Conservation (phyloP, 2,329 filamentous ascomycete species). For the Stenocarpella maydis region DNA sequence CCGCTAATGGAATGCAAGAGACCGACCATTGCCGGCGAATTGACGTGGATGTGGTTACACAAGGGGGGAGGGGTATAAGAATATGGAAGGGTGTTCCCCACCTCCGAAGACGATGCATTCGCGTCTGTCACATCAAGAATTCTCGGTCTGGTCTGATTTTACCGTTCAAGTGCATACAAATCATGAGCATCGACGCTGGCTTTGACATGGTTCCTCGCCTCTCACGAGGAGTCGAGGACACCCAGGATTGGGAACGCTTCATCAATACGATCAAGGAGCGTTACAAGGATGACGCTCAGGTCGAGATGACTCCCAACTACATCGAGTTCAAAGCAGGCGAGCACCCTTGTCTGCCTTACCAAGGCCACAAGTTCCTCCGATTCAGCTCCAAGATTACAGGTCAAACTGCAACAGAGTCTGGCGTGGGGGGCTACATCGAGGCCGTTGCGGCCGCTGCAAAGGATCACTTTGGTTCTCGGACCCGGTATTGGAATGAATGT, state of each 20-base stretch:
- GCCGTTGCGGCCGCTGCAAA: background rate
- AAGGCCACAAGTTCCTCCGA: slow-evolving; percentile 25
- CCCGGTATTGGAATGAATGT: background rate
- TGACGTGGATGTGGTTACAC: too few relatives aligned
- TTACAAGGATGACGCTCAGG: slow-evolving; percentile 14
- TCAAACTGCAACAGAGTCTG: background rate
- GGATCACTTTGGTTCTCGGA: background rate
- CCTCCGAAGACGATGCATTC: background rate
- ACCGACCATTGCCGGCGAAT: too few relatives aligned
- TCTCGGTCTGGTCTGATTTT: too few relatives aligned
- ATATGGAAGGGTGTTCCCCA: too few relatives aligned
- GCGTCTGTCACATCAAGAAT: background rate
- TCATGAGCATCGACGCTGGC: slow-evolving; percentile 16
- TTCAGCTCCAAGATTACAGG: slow-evolving; percentile 22
- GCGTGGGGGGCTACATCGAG: background rate
- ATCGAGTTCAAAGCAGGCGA: slow-evolving; percentile 28
- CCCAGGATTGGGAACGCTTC: background rate
- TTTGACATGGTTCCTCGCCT: slow-evolving; percentile 30
- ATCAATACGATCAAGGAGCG: background rate
- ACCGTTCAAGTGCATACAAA: background rate
- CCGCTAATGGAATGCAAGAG: too few relatives aligned
- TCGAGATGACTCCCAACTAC: slow-evolving; percentile 1
- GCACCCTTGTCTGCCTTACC: slow-evolving; percentile 2
- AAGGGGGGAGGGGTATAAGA: too few relatives aligned
- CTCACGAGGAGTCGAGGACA: background rate